Evolutionary conservation across 495 filamentous ascomycete genomes (phyloP).

Genomic region (Jackrogersella minutella): DNA sequence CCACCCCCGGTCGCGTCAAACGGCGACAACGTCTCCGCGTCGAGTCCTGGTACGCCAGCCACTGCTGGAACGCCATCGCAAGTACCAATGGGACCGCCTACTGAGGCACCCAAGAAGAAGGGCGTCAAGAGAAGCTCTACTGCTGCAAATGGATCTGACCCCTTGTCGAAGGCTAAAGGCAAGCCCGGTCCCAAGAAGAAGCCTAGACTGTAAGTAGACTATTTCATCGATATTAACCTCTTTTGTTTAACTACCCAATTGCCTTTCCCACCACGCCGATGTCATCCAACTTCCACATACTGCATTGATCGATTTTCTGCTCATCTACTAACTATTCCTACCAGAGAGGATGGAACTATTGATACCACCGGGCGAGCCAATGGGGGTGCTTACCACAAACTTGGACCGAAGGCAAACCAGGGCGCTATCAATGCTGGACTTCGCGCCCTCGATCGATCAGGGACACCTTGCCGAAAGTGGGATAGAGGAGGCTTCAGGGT

Average conservation of each 20-base stretch:
- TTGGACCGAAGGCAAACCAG: slow-evolving; percentile 96
- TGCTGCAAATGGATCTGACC: slow-evolving; percentile 59
- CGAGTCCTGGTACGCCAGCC: slow-evolving; percentile 56
- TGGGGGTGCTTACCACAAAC: slow-evolving; percentile 67
- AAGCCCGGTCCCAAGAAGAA: slow-evolving; percentile 98
- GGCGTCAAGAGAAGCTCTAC: slow-evolving; percentile 59
- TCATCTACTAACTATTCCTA: slow-evolving; percentile 47
- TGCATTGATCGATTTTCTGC: slow-evolving; percentile 6
- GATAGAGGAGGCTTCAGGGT: slow-evolving; percentile 78
- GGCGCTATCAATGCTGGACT: slow-evolving; percentile 97
- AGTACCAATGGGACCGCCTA: slow-evolving; percentile 59
- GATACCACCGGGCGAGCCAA: slow-evolving; percentile 53
- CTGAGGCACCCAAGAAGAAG: slow-evolving; percentile 69
- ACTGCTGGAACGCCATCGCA: slow-evolving; percentile 53
- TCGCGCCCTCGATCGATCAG: slow-evolving; percentile 88
- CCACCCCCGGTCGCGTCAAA: slow-evolving; percentile 37
- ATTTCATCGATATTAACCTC: background rate
- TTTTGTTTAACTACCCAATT: background rate
- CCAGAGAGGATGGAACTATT: slow-evolving; percentile 67
- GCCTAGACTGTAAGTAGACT: slow-evolving; percentile 79
- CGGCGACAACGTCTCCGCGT: slow-evolving; percentile 58
- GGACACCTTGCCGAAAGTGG: slow-evolving; percentile 93
- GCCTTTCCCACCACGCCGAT: background rate
- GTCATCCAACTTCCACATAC: background rate
- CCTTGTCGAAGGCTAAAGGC: slow-evolving; percentile 73